Base-by-base conservation (phyloP, 169 alveolate species). In the Eimeria sp. region DNA sequence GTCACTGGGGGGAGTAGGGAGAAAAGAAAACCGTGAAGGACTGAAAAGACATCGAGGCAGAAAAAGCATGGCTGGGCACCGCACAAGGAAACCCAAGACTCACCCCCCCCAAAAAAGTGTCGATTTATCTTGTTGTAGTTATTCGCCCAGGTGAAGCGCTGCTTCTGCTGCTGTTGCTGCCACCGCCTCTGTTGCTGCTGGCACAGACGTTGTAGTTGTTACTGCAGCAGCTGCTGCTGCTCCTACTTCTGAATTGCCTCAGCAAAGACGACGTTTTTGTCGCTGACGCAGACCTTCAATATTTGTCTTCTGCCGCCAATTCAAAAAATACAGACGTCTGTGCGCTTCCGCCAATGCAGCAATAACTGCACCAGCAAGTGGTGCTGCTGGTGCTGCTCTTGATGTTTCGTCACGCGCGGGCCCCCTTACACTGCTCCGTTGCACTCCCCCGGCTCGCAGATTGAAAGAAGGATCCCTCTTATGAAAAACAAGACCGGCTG, bases 361-460 rank as follows among this genome's bases (percentile, higher is more conserved):
- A 52, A 23, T 43, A 13, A 13, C 88, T 10, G 88, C 52, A 78
- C 66, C 88, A 78, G n/a, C 88, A 52, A 10, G 88, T 78, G 88
- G 13, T 78, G 68, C 77, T 58, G 90, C 37, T 58, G 90, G 58
- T 54, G 40, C 33, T 52, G 30, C 90, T 25, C 9, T 20, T n/a
- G 60, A 40, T 80, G 71, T 16, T 43, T 68, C 46, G 14, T 16
- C 18, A 30, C 43, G 37, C 40, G 83, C 14, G 33, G 58, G 56
- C 14, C 54, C 40, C 49, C 46, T 83, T 83, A 87, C 25, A 40
- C 46, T 11, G 27, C 52, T 64, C 82, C 93, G 56, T 8, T 64
- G 82, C 93, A 87, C 62, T 87, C 93, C 13, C 82, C 93, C 6
- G 68, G 82, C 56, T 87, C 78, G 54, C 93, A 87, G 37, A 62